phyloP scores from a whole-genome alignment of 352 stramenopile species.

The Pythium oligandrum region DNA sequence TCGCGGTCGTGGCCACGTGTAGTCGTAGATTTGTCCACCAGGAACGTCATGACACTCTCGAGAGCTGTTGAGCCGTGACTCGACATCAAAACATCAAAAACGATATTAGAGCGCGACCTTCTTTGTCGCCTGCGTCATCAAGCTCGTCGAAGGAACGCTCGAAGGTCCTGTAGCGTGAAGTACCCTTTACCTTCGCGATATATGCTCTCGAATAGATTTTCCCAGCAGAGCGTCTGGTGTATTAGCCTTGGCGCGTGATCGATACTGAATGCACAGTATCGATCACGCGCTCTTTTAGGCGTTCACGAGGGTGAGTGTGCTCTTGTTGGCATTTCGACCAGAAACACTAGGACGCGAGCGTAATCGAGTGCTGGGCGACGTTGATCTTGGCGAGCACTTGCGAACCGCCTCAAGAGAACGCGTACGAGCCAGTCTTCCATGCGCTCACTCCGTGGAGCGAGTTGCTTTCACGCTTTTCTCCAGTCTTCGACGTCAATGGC shows the following conservation, averaged over 20 bases:
- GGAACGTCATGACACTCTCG: conserved; percentile 6
- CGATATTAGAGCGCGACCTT: too few species aligned
- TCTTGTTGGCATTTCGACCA: conserved; percentile 43
- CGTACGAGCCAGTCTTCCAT: conserved; percentile 37
- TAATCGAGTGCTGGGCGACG: conserved; percentile 32
- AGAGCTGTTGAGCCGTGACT: too few species aligned
- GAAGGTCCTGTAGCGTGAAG: conserved; percentile 31
- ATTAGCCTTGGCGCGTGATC: conserved; percentile 3
- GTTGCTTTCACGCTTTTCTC: conserved; percentile 36
- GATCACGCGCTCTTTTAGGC: conserved; percentile 20
- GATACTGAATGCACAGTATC: conserved; percentile 18
- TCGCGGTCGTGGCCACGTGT: too few species aligned
- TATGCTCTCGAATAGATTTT: conserved; percentile 29
- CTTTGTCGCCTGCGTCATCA: neutral
- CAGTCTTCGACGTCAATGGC: conserved; percentile 37
- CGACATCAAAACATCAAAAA: too few species aligned
- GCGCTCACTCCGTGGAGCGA: neutral
- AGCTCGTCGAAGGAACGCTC: conserved; percentile 14
- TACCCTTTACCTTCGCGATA: conserved; percentile 40
- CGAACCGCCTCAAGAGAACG: conserved; percentile 35
- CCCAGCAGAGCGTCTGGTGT: conserved; percentile 17
- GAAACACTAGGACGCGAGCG: conserved; percentile 37
- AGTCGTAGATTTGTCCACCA: conserved; percentile 5
- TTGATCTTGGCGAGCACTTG: neutral
- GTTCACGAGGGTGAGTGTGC: conserved; percentile 6